Percentiles rank a stretch among this genome's conserved stretches.
Conservation (phyloP, 805 yeast species). For the Metschnikowia baotianmanensis region DNA sequence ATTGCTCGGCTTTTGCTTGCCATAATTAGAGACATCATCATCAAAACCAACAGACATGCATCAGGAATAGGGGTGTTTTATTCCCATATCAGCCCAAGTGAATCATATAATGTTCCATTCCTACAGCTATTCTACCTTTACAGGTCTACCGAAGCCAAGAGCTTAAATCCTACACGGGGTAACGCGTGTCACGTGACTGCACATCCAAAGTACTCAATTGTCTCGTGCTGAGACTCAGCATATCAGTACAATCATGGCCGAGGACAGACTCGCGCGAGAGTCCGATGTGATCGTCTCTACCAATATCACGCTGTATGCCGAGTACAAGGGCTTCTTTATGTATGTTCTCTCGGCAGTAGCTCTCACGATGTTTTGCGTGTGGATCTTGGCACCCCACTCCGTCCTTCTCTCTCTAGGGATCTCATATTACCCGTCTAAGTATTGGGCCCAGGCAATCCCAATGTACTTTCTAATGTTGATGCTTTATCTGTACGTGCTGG, state of each 20-base stretch:
- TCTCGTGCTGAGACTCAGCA: too few relatives aligned
- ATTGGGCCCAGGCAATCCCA: conserved; percentile 88
- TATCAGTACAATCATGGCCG: conserved; percentile 8
- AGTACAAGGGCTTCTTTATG: conserved; percentile 84
- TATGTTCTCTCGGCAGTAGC: conserved; percentile 64
- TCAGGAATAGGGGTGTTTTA: too few relatives aligned
- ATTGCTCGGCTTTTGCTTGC: too few relatives aligned
- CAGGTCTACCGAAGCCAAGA: too few relatives aligned
- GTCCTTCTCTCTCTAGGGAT: conserved; percentile 52
- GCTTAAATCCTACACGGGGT: too few relatives aligned
- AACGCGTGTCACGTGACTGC: background rate
- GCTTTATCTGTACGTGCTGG: conserved; percentile 68
- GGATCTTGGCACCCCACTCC: conserved; percentile 74
- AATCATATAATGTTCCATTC: too few relatives aligned
- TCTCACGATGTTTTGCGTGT: conserved; percentile 53
- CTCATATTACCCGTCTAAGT: conserved; percentile 78
- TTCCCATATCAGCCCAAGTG: too few relatives aligned
- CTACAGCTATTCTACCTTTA: too few relatives aligned
- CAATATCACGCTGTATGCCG: conserved; percentile 57
- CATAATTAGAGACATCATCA: too few relatives aligned
- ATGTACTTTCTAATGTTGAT: conserved; percentile 65
- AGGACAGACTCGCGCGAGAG: conserved; percentile 58
- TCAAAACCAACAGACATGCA: too few relatives aligned
- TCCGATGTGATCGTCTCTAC: conserved; percentile 60
- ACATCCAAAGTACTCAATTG: too few relatives aligned